phyloP scores from a whole-genome alignment of 164 flowering plant genomes.

The Magnolia changhungtana region DNA sequence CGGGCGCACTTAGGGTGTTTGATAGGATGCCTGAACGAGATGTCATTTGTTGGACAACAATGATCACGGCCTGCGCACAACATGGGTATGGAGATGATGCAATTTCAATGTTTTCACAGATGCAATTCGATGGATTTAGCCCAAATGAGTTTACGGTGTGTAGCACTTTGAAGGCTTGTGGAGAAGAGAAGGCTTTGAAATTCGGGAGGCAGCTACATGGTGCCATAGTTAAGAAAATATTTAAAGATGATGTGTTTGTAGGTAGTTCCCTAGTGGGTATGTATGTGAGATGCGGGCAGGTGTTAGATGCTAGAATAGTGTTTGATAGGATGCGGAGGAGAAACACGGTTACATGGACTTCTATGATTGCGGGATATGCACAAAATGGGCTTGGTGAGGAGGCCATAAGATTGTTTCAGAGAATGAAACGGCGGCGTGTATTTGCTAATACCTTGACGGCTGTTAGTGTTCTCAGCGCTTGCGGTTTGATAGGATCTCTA shows the following conservation, averaged over 20 bases:
- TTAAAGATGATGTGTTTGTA: slow-evolving; percentile 57
- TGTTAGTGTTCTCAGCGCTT: slow-evolving; percentile 71
- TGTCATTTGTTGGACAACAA: slow-evolving; percentile 72
- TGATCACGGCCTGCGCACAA: slow-evolving; percentile 66
- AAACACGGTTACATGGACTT: slow-evolving; percentile 84
- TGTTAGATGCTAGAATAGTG: slow-evolving; percentile 42
- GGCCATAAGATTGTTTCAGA: slow-evolving; percentile 58
- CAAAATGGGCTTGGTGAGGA: slow-evolving; percentile 68
- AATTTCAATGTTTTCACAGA: slow-evolving; percentile 41
- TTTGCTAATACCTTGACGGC: slow-evolving; percentile 57
- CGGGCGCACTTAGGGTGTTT: slow-evolving; percentile 44
- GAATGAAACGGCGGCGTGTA: slow-evolving; percentile 63
- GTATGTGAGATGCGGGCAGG: slow-evolving; percentile 76
- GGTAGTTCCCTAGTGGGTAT: slow-evolving; percentile 67
- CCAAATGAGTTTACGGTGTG: slow-evolving; percentile 72
- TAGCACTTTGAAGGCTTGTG: slow-evolving; percentile 75
- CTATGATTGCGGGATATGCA: slow-evolving; percentile 77
- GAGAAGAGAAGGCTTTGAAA: slow-evolving; percentile 48
- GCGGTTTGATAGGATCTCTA: slow-evolving; percentile 53
- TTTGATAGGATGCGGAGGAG: slow-evolving; percentile 64
- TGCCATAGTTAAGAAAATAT: slow-evolving; percentile 46
- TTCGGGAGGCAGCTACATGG: slow-evolving; percentile 77
- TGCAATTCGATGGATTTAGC: slow-evolving; percentile 42
- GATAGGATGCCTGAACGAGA: slow-evolving; percentile 54
- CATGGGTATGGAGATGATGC: slow-evolving; percentile 50